Conservation (phyloP, 345 rosid species). For the Salix brachista region DNA sequence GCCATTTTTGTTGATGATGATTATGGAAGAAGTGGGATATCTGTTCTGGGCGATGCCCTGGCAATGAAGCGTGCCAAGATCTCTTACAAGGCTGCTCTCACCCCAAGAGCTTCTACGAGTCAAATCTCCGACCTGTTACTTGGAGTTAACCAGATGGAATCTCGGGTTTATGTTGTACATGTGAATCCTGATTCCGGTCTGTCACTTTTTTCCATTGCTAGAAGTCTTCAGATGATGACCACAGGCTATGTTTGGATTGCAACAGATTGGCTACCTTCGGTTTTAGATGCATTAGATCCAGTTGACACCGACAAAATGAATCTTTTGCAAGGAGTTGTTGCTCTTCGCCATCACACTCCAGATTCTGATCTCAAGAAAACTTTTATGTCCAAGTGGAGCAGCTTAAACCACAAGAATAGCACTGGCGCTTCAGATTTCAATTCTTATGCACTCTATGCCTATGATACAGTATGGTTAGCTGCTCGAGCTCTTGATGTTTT, state of each 20-base stretch:
- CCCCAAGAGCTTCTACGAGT: constrained; percentile 46
- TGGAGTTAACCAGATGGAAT: constrained; percentile 64
- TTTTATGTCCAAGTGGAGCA: constrained; percentile 54
- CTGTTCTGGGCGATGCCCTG: constrained; percentile 70
- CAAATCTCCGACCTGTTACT: constrained; percentile 50
- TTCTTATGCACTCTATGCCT: constrained; percentile 79
- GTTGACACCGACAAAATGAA: constrained; percentile 39
- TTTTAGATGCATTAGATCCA: constrained; percentile 57
- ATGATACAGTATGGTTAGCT: constrained; percentile 90
- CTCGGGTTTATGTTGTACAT: constrained; percentile 85
- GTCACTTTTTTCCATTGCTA: constrained; percentile 59
- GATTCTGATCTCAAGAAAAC: constrained; percentile 50
- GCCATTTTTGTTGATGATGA: constrained; percentile 88
- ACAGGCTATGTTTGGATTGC: constrained; percentile 89
- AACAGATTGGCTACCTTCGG: constrained; percentile 87
- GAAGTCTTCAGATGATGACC: constrained; percentile 61
- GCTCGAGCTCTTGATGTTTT: constrained; percentile 72
- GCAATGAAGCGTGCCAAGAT: constrained; percentile 67
- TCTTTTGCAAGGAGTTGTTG: constrained; percentile 82
- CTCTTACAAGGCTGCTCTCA: constrained; percentile 67
- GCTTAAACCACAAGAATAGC: constrained; percentile 35
- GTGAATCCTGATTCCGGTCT: constrained; percentile 86
- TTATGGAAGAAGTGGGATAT: constrained; percentile 78
- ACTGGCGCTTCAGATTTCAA: constrained; percentile 38
- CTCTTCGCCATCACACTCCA: constrained; percentile 74